phyloP scores from a whole-genome alignment of 2,329 filamentous ascomycete species.

The Colletotrichum costaricense region DNA sequence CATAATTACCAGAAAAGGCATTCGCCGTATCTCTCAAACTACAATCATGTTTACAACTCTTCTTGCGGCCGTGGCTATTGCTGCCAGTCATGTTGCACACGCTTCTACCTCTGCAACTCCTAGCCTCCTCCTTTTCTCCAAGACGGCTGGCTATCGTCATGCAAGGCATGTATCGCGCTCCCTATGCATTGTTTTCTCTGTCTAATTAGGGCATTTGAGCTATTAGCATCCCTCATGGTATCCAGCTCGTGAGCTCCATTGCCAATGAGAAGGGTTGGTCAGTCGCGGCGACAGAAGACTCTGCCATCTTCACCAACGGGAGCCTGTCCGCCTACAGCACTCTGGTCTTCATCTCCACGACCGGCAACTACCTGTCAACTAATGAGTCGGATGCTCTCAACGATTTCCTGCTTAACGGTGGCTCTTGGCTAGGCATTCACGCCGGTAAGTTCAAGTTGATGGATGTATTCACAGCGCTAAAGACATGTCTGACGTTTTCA shows the following conservation, averaged over 20 bases:
- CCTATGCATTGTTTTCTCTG: neutral
- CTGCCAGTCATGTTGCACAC: neutral
- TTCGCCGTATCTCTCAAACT: neutral
- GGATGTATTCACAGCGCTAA: too few species aligned
- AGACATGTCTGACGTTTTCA: neutral
- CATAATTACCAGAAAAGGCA: neutral
- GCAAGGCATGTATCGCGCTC: neutral
- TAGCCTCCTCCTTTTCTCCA: neutral
- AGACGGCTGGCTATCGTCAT: neutral
- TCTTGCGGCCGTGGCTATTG: neutral
- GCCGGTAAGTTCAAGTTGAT: neutral
- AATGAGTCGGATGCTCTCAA: neutral
- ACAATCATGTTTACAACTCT: neutral
- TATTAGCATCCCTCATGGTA: neutral
- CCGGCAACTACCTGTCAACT: too few species aligned
- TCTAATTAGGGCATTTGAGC: neutral
- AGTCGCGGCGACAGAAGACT: conserved; percentile 1
- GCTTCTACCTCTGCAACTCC: neutral
- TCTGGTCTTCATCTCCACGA: conserved; percentile 2
- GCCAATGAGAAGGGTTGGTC: neutral
- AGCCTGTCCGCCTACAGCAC: neutral
- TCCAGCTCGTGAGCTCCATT: neutral
- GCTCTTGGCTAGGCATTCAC: neutral
- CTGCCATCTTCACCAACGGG: conserved; percentile 4
- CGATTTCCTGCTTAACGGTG: neutral